Evolutionary conservation across 352 stramenopile genomes (phyloP).

Genomic region (Plasmopara muralis): DNA sequence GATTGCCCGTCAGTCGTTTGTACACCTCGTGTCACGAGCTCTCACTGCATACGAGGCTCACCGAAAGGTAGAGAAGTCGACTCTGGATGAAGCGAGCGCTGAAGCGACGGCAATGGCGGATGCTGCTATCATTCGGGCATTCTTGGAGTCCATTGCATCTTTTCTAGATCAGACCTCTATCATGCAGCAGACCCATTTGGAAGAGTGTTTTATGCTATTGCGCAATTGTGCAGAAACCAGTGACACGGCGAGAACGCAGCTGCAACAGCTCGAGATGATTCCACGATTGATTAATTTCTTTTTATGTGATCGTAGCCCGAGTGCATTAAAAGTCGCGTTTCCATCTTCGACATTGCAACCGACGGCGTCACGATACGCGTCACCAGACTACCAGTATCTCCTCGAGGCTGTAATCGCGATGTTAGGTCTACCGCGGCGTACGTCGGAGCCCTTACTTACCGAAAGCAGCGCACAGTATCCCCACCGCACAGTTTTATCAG

Average conservation of each 20-base stretch:
- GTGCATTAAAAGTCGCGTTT: constrained; percentile 67
- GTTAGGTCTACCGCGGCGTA: constrained; percentile 59
- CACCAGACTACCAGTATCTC: constrained; percentile 84
- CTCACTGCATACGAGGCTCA: constrained; percentile 63
- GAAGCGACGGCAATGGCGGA: constrained; percentile 19
- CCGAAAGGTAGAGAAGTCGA: constrained; percentile 31
- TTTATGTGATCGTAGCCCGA: constrained; percentile 58
- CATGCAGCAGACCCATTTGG: constrained; percentile 74
- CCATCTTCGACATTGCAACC: constrained; percentile 42
- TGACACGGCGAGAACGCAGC: constrained; percentile 32
- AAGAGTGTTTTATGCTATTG: constrained; percentile 84
- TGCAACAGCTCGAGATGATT: constrained; percentile 67
- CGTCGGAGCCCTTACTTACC: constrained; percentile 54
- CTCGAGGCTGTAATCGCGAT: constrained; percentile 84
- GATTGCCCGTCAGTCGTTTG: constrained; percentile 82
- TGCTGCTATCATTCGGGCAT: constrained; percentile 24
- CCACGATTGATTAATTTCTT: constrained; percentile 80
- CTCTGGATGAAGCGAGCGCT: constrained; percentile 13
- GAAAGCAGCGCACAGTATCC: constrained; percentile 66
- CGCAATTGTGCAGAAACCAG: constrained; percentile 69
- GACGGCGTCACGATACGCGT: constrained; percentile 47
- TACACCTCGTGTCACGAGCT: constrained; percentile 68
- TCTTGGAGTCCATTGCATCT: constrained; percentile 44
- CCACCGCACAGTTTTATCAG: constrained; percentile 58
- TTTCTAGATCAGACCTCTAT: constrained; percentile 74